Evolutionary conservation across 108 stramenopile genomes (phyloP), one percentile per base, ranked within the genome.

Genomic region (Bacterosira constricta): DNA sequence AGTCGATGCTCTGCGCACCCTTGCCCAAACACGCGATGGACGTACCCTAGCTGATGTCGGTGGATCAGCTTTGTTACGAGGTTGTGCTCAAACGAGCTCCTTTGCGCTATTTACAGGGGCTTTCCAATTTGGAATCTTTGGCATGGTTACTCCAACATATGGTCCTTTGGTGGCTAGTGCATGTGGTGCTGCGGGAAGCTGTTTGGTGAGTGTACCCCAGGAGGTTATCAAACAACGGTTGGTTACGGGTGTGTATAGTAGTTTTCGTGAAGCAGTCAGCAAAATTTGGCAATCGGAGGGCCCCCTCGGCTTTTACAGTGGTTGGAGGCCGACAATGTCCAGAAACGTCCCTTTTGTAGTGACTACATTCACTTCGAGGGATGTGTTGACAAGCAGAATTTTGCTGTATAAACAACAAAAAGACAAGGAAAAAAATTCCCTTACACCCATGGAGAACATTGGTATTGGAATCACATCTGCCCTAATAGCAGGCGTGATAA

Each of bases 221-320:
- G 90, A 90, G 70, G 85, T 88, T 13, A 70, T 90, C 11, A 90
- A 90, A 61, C 90, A 90, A 53, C 61, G 86, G 21, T 58, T 90
- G 35, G 81, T 90, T 4, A 86, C 90, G 6, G 80, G 80, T 18
- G 82, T 90, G 20, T 88, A 90, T 64, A 53, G 78, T 27, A 80
- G 61, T 41, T 88, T 90, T 75, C 73, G 85, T 25, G 57, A 75
- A 35, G 90, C 90, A 13, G 81, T 84, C 0, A 1, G 10, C 0
- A 77, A 68, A 2, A 88, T 90, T 42, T 84, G 63, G 52, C 63
- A 61, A 41, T 62, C 35, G 10, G 87, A 90, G 65, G 90, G 90
- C 11, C 26, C 81, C 0, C 23, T 25, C 17, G 90, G 90, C 2
- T 90, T 90, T 60, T 90, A 88, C 51, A 37, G 45, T 32, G 80